These are phyloP conservation scores for Peronospora belbahrii DNA, from an alignment of 352 stramenopile species.

Conservation along the genomic window DNA sequence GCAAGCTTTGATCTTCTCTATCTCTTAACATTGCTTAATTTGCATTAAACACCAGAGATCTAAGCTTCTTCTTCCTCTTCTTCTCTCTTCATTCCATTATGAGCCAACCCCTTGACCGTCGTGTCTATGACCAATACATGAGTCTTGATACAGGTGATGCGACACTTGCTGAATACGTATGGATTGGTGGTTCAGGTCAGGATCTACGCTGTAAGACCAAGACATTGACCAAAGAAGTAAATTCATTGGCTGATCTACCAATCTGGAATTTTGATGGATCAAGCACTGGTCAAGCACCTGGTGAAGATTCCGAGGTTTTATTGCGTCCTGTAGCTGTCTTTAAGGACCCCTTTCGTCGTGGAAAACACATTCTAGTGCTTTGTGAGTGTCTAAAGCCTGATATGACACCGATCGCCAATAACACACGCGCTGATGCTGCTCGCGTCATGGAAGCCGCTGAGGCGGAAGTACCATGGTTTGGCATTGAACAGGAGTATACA, in stretches of 20 bases:
- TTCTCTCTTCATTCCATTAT: conserved; percentile 25
- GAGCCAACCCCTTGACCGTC: conserved; percentile 78
- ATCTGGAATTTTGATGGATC: conserved; percentile 98
- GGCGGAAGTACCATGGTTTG: conserved; percentile 86
- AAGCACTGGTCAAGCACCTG: conserved; percentile 93
- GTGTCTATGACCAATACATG: conserved; percentile 81
- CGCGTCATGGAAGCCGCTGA: conserved; percentile 64
- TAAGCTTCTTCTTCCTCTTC: neutral
- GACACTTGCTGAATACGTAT: conserved; percentile 92
- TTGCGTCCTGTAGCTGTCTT: conserved; percentile 90
- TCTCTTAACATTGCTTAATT: neutral
- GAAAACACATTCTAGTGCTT: conserved; percentile 95
- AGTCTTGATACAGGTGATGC: conserved; percentile 34
- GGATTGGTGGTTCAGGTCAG: conserved; percentile 90
- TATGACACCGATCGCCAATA: conserved; percentile 88
- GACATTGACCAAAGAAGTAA: conserved; percentile 73
- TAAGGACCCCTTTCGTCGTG: conserved; percentile 93
- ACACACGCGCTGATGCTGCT: conserved; percentile 78
- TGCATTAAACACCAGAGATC: neutral
- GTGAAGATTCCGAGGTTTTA: conserved; percentile 95
- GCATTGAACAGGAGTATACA: conserved; percentile 97
- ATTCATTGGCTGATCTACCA: conserved; percentile 76
- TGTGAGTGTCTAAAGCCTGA: conserved; percentile 96
- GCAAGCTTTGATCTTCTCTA: neutral
- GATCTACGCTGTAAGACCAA: conserved; percentile 92